Percentiles rank a stretch among this genome's conserved stretches.
Conservation (phyloP, 768 basidiomycete species). For the Dacryopinax primogenitus region DNA sequence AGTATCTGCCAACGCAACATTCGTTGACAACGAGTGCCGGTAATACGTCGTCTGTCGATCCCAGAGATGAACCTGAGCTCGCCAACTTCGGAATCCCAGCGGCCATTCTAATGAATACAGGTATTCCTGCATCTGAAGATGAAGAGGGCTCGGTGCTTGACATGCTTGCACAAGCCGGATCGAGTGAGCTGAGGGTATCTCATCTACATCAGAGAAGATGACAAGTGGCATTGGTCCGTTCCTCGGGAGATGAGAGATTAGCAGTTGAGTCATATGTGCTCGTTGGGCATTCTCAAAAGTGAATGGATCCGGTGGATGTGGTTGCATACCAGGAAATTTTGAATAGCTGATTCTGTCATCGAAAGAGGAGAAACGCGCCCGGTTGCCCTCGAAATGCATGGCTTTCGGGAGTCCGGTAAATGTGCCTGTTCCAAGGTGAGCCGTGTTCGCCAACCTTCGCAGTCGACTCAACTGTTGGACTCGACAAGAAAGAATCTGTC, state of each 20-base stretch:
- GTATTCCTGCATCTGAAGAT: conserved; percentile 49
- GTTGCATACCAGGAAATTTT: conserved; percentile 28
- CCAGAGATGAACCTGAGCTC: conserved; percentile 42
- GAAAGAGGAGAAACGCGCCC: conserved; percentile 37
- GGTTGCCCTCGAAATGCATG: conserved; percentile 38
- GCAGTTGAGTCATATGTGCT: conserved; percentile 37
- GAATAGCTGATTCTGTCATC: conserved; percentile 41
- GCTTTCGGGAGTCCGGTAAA: conserved; percentile 50
- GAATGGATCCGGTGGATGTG: conserved; percentile 29
- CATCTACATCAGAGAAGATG: conserved; percentile 51
- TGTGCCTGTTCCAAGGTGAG: conserved; percentile 23
- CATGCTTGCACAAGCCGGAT: conserved; percentile 41
- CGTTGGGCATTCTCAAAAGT: conserved; percentile 39
- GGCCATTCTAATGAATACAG: conserved; percentile 52
- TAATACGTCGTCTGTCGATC: conserved; percentile 29
- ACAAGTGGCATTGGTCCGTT: conserved; percentile 33
- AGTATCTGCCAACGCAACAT: conserved; percentile 43
- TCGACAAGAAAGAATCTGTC: conserved; percentile 51
- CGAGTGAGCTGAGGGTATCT: conserved; percentile 44
- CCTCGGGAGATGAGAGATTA: conserved; percentile 30
- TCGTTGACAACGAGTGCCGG: conserved; percentile 38
- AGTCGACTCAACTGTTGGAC: conserved; percentile 29
- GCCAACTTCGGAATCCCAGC: conserved; percentile 42
- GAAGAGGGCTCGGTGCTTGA: conserved; percentile 40
- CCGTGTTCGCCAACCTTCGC: neutral